Base-by-base conservation (phyloP, 306 rosid genomes). In the Malus domestica region DNA sequence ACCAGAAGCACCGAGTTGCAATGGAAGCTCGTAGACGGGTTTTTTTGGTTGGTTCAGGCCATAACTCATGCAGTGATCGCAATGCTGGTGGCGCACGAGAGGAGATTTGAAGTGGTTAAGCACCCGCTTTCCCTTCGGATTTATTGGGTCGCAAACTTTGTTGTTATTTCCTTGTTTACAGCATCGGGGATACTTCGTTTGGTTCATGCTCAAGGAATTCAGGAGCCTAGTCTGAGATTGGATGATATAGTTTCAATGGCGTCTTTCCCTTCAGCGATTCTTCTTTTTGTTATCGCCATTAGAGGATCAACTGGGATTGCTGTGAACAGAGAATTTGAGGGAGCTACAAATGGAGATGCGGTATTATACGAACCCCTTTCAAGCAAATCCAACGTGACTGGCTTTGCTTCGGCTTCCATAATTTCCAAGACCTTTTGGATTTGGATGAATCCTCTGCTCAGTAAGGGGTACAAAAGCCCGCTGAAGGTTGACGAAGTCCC, bases 391-490 rank as follows among this genome's bases (percentile, higher is more conserved):
- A 85, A 82, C 29, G 88, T 86, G 77, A 85, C 89, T 74, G 91
- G 78, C 12, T 95, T 86, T 83, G 96, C 98, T 70, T 89, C 98
- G 7, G 98, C 97, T 80, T 90, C 97, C 52, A 15, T 77, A 2
- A 42, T 86, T 18, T 90, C 96, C 12, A 95, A 82, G 78, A 88
- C 95, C 35, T 89, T 92, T 67, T 92, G 96, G 98, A 46, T 89
- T 71, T 95, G 98, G 98, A 80, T 95, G 83, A 95, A 95, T 78
- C 98, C 98, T 27, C 79, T 95, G 78, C 81, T 95, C 76, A 86
- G 83, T 23, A 88, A 89, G 86, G 98, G 98, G 65, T 89, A 92
- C 75, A 55, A 64, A 20, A 74, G 93, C 4, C 96, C 97, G 0
- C 80, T 95, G 40, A 87, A 73, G 44, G 76, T 89, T 9, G 96